These are phyloP conservation scores for Aspergillus sojae DNA, from an alignment of 2,329 filamentous ascomycete species.

Conservation along the genomic window DNA sequence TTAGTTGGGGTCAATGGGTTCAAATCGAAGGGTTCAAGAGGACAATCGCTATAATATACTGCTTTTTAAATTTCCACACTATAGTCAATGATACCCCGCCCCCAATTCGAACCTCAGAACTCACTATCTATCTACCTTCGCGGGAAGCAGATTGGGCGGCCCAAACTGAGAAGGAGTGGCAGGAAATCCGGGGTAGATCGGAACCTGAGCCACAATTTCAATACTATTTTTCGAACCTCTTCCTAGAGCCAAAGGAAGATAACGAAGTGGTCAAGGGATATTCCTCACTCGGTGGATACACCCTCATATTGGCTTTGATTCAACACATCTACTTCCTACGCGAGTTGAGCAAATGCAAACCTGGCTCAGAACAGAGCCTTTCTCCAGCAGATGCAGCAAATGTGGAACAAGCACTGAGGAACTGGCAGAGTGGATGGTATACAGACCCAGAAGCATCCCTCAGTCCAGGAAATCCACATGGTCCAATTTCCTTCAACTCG, in stretches of 20 bases:
- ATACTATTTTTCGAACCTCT: neutral
- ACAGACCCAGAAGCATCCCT: slow-evolving; percentile 56
- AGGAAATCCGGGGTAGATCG: neutral
- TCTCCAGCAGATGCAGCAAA: neutral
- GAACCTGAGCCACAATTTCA: neutral
- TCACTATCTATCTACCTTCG: neutral
- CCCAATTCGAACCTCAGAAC: neutral
- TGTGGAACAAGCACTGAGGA: slow-evolving; percentile 6
- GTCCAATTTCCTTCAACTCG: slow-evolving; percentile 17
- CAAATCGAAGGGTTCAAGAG: neutral
- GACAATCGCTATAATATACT: neutral
- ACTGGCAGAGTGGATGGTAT: slow-evolving; percentile 15
- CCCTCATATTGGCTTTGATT: slow-evolving; percentile 69
- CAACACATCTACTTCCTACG: slow-evolving; percentile 72
- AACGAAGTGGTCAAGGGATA: neutral
- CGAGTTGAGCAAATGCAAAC: slow-evolving; percentile 1
- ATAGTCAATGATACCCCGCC: neutral
- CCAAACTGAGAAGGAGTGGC: neutral
- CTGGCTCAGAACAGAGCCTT: neutral
- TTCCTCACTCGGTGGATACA: slow-evolving; percentile 64
- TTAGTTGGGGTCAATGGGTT: neutral
- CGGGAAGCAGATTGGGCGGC: neutral
- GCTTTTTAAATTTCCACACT: slow-evolving; percentile 6
- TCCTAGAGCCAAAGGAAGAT: neutral
- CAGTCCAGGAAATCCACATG: slow-evolving; percentile 3